Percentiles rank a stretch among this genome's conserved stretches.
These are phyloP conservation scores for Gardenia jasminoides DNA, from an alignment of 257 asterid genomes.

Conservation along the genomic window DNA sequence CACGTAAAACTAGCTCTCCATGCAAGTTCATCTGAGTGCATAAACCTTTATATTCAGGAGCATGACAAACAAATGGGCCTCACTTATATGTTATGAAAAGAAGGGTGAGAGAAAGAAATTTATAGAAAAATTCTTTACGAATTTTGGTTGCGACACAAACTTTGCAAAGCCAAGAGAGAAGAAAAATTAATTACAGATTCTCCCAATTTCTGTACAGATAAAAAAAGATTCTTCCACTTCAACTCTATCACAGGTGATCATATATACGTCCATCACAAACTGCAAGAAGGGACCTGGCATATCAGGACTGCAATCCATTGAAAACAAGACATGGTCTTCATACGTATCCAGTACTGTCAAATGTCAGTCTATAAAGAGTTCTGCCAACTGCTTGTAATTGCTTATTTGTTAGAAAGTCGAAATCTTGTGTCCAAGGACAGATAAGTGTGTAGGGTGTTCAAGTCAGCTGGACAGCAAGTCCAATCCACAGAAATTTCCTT, in stretches of 20 bases:
- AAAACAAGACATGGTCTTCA: neutral
- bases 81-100: no score
- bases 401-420: neutral
- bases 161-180: neutral
- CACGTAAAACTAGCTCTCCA: no score
- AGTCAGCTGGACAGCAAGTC: constrained; percentile 1
- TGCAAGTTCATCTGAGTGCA: no score
- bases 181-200: neutral
- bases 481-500: neutral
- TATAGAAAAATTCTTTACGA: no score
- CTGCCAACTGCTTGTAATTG: neutral
- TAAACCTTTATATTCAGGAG: no score
- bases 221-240: neutral
- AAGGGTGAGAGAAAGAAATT: no score
- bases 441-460: neutral
- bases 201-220: neutral
- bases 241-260: no score
- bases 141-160: neutral
- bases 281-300: neutral
- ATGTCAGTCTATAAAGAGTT: neutral
- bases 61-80: no score
- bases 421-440: neutral
- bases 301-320: neutral
- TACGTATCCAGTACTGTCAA: neutral
- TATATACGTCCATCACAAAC: neutral